Percentiles rank a stretch among this genome's conserved stretches.
phyloP scores from a whole-genome alignment of 495 filamentous ascomycete genomes.

The Talaromyces nanjingensis region DNA sequence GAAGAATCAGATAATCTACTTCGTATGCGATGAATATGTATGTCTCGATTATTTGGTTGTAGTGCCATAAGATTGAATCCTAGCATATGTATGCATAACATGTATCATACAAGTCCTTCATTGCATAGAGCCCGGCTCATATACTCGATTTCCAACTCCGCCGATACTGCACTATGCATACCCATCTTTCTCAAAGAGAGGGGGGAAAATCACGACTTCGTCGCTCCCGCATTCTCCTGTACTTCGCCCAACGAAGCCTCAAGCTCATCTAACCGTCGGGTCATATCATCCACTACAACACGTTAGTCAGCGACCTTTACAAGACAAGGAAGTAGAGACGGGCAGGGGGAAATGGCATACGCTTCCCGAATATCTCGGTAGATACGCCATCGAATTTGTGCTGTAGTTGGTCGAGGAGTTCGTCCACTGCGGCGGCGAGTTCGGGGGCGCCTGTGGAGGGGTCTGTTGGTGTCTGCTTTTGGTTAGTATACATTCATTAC shows the following conservation, averaged over 20 bases:
- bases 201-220: not conserved
- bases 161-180: too few species aligned
- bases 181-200: not conserved
- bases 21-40: not conserved
- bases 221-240: not conserved
- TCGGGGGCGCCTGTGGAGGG: slow-evolving; percentile 41
- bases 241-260: slow-evolving; percentile 51
- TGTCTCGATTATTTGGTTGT: not conserved
- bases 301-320: slow-evolving; percentile 5
- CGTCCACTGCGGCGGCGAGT: slow-evolving; percentile 72
- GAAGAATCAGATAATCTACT: not conserved
- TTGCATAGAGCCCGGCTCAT: not conserved
- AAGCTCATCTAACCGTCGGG: slow-evolving; percentile 76
- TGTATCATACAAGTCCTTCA: not conserved
- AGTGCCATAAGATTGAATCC: not conserved
- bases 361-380: slow-evolving; percentile 79
- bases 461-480: not conserved
- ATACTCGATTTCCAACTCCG: not conserved
- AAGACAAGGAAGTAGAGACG: not conserved
- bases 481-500: not conserved
- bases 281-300: slow-evolving; percentile 87
- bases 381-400: slow-evolving; percentile 78
- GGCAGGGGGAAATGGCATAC: slow-evolving; percentile 33
- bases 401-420: slow-evolving; percentile 73
- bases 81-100: not conserved